Conservation (phyloP, 2,329 filamentous ascomycete genomes). For the Aspergillus sp. region DNA sequence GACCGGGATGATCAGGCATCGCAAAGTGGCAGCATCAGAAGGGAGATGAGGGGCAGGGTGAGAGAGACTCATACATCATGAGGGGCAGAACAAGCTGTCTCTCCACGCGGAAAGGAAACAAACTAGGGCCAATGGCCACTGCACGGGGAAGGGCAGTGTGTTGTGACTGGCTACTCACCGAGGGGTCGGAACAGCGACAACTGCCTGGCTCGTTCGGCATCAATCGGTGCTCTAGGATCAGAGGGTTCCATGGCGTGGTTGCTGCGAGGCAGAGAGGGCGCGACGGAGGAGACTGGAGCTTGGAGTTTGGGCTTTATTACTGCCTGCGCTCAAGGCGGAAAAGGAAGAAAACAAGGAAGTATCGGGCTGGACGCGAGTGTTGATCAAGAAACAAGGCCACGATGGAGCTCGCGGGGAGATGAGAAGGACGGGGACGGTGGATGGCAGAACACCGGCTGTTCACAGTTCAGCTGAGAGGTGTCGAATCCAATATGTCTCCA, state of each 20-base stretch:
- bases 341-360: slow-evolving; percentile 8
- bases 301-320: slow-evolving; percentile 6
- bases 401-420: background rate
- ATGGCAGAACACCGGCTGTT: background rate
- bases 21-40: background rate
- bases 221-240: slow-evolving; percentile 26
- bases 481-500: background rate
- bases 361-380: background rate
- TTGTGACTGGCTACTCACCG: slow-evolving; percentile 43
- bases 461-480: background rate
- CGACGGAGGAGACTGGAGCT: slow-evolving; percentile 4
- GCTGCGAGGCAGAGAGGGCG: background rate
- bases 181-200: slow-evolving; percentile 47
- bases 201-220: slow-evolving; percentile 42
- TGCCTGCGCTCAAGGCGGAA: slow-evolving; percentile 25
- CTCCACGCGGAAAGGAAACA: slow-evolving; percentile 3
- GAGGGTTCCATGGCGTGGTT: slow-evolving; percentile 24
- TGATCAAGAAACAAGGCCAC: background rate
- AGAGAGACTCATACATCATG: background rate
- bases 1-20: background rate
- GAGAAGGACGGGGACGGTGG: background rate
- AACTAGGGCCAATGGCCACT: slow-evolving; percentile 30
- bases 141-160: slow-evolving; percentile 31
- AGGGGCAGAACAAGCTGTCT: slow-evolving; percentile 1
- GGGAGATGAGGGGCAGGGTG: slow-evolving; percentile 2